phyloP scores from a whole-genome alignment of 129 eudicot genomes.

The Logfia minima region DNA sequence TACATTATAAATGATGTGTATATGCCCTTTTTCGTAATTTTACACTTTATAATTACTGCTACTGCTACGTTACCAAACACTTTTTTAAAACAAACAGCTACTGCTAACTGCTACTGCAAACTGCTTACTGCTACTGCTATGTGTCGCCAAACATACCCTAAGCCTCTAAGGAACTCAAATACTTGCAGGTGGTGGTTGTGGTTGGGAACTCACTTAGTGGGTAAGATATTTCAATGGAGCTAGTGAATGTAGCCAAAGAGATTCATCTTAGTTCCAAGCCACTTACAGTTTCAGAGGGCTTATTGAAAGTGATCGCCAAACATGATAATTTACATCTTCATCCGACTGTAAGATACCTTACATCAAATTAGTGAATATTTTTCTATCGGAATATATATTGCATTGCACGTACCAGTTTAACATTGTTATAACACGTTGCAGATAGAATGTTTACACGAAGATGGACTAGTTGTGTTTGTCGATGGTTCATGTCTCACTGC shows the following conservation, averaged over 20 bases:
- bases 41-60: too few relatives aligned
- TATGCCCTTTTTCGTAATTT: too few relatives aligned
- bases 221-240: constrained; percentile 85
- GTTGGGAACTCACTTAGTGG: constrained; percentile 89
- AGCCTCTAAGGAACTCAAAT: not conserved
- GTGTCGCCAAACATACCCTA: too few relatives aligned
- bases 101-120: too few relatives aligned
- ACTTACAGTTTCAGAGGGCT: constrained; percentile 57
- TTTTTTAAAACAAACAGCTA: too few relatives aligned
- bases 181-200: constrained; percentile 74
- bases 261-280: constrained; percentile 69
- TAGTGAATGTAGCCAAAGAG: constrained; percentile 76
- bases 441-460: constrained; percentile 73
- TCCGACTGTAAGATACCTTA: constrained; percentile 45
- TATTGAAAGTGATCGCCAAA: constrained; percentile 72
- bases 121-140: too few relatives aligned
- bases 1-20: too few relatives aligned
- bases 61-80: too few relatives aligned
- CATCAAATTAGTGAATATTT: not conserved
- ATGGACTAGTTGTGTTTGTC: constrained; percentile 64
- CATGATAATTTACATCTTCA: constrained; percentile 64
- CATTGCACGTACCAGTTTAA: not conserved
- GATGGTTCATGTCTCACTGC: constrained; percentile 63
- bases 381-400: not conserved
- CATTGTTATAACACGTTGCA: constrained; percentile 33